Evolutionary conservation across 306 rosid species (phyloP).

Genomic region (Pachyrhizus erosus): DNA sequence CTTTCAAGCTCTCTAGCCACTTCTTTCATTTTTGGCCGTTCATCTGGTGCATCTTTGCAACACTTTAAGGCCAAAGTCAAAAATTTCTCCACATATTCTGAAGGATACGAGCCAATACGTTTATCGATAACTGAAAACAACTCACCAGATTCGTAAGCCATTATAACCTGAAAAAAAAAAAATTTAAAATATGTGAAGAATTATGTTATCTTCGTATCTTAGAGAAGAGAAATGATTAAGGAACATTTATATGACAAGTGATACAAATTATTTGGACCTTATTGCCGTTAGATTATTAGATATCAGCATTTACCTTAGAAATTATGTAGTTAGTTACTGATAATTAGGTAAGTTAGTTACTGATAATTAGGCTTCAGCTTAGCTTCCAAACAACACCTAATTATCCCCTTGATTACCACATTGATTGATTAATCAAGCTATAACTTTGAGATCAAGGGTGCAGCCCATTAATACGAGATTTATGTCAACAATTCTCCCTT

Average conservation of each 20-base stretch:
- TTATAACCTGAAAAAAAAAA: not conserved
- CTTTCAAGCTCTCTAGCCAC: constrained; percentile 82
- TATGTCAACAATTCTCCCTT: not conserved
- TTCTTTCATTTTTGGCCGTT: constrained; percentile 83
- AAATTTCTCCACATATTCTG: not conserved
- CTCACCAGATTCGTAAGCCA: not conserved
- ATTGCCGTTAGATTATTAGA: no score
- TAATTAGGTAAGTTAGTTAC: no score
- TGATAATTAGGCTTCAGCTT: no score
- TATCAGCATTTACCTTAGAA: no score
- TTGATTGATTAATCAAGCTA: not conserved
- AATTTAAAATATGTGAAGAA: not conserved
- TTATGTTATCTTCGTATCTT: not conserved
- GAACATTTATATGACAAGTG: not conserved
- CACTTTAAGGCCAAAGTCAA: constrained; percentile 52
- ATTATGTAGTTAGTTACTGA: no score
- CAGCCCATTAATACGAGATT: no score
- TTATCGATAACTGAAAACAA: not conserved
- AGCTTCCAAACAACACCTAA: not conserved
- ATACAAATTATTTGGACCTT: no score
- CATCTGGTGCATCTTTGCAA: constrained; percentile 77
- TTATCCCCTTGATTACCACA: not conserved
- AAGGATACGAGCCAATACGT: not conserved
- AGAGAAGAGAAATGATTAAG: not conserved
- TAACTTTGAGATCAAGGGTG: not conserved